Percentiles rank a stretch among this genome's conserved stretches.
phyloP scores from a whole-genome alignment of 2,329 filamentous ascomycete genomes.

The Reticulascus tulasneorum region DNA sequence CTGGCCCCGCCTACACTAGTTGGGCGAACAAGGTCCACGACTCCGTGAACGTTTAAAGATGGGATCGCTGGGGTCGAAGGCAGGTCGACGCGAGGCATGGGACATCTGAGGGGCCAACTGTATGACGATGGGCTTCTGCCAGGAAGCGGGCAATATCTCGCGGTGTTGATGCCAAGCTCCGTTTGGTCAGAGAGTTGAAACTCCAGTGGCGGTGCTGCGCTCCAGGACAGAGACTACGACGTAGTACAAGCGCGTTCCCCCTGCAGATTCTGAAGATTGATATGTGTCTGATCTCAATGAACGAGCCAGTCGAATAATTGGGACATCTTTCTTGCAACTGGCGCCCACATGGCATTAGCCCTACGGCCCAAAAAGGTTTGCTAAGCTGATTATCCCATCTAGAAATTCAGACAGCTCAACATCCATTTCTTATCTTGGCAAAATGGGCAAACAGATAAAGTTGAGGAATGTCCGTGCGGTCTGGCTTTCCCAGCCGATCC shows the following conservation, averaged over 20 bases:
- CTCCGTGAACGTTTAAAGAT: constrained; percentile 3
- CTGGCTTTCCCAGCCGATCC: constrained; percentile 5
- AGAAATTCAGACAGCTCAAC: no score
- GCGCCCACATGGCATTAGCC: no score
- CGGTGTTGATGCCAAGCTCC: constrained; percentile 10
- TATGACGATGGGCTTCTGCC: constrained; percentile 2
- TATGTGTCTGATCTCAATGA: constrained; percentile 1
- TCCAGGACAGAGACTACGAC: constrained; percentile 4
- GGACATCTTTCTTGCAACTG: no score
- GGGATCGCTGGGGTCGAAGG: constrained; percentile 9
- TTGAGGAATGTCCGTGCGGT: constrained; percentile 8
- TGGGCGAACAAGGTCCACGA: no score
- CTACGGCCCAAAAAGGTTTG: no score
- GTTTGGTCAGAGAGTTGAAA: constrained; percentile 13
- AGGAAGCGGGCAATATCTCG: constrained; percentile 2
- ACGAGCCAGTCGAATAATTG: constrained; percentile 3
- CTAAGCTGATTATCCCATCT: no score
- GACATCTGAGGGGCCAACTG: constrained; percentile 6
- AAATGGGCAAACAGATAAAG: no score
- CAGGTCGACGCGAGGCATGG: constrained; percentile 12
- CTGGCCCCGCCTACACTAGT: no score
- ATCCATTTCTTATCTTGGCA: no score
- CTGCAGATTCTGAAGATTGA: constrained; percentile 7
- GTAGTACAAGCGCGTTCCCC: no score
- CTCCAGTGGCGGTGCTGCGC: constrained; percentile 8